Percentiles rank a stretch among this genome's conserved stretches.
These are phyloP conservation scores for Fraxinus sp. DNA, from an alignment of 305 asterid genomes.

Conservation along the genomic window DNA sequence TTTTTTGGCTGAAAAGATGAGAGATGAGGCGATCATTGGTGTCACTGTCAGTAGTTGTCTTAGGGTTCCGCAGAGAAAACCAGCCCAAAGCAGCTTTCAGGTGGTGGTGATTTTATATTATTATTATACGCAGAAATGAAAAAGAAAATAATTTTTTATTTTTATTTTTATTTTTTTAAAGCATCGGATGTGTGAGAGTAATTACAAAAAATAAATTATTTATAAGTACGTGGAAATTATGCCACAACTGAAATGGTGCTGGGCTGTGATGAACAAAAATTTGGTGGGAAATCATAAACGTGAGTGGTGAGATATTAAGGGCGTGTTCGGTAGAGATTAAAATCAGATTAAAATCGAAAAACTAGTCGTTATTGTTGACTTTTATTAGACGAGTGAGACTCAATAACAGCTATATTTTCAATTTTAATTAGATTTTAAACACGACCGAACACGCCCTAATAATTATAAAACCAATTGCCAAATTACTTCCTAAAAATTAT, in stretches of 20 bases:
- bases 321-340: too few species aligned
- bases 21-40: constrained; percentile 23
- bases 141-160: too few species aligned
- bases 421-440: too few species aligned
- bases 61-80: constrained; percentile 28
- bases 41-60: constrained; percentile 33
- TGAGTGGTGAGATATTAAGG: not conserved
- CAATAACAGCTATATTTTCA: too few species aligned
- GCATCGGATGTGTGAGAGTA: too few species aligned
- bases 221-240: not conserved
- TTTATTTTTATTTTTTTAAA: not conserved
- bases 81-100: constrained; percentile 5
- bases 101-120: not conserved
- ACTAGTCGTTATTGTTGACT: too few species aligned
- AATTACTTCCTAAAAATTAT: not conserved
- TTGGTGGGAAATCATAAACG: not conserved
- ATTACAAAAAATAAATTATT: too few species aligned
- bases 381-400: too few species aligned
- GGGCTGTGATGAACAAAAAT: not conserved
- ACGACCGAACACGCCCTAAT: too few species aligned
- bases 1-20: not conserved
- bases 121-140: too few species aligned
- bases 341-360: too few species aligned
- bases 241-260: constrained; percentile 18
- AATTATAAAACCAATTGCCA: not conserved